Conservation (phyloP, 352 stramenopile species). For the Pythium dissimile region DNA sequence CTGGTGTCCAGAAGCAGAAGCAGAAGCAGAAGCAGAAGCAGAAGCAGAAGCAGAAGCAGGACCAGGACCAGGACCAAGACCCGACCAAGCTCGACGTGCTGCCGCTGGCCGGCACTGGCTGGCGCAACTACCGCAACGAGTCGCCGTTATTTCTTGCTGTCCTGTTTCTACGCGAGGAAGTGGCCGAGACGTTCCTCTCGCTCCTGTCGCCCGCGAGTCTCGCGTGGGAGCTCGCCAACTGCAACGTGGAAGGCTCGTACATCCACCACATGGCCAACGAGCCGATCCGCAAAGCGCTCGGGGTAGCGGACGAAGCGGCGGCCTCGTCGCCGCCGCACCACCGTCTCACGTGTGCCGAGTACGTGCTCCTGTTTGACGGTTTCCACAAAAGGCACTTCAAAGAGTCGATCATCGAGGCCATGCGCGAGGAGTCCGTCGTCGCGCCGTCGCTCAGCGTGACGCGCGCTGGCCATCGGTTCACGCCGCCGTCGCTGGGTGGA, state of each 20-base stretch:
- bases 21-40: too few relatives aligned
- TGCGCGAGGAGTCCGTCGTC: slow-evolving; percentile 62
- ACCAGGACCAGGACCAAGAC: too few relatives aligned
- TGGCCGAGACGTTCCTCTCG: slow-evolving; percentile 32
- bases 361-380: slow-evolving; percentile 71
- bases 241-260: slow-evolving; percentile 73
- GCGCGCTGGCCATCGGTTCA: slow-evolving; percentile 26
- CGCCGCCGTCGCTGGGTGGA: slow-evolving; percentile 7
- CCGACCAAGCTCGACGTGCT: slow-evolving; percentile 20
- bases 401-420: slow-evolving; percentile 64
- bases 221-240: slow-evolving; percentile 47
- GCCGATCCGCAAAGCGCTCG: slow-evolving; percentile 27
- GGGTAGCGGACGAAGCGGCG: slow-evolving; percentile 7
- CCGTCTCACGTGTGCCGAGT: slow-evolving; percentile 43
- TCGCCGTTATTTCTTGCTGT: slow-evolving; percentile 63
- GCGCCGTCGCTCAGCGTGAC: slow-evolving; percentile 51
- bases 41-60: too few relatives aligned
- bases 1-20: too few relatives aligned
- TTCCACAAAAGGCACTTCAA: slow-evolving; percentile 60
- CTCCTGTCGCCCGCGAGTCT: slow-evolving; percentile 41
- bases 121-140: slow-evolving; percentile 65
- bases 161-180: slow-evolving; percentile 45
- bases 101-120: slow-evolving; percentile 28
- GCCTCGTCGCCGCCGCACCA: slow-evolving; percentile 6
- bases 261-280: slow-evolving; percentile 55